A percentile compares a stretch with the other conserved stretches of the same genome.
Conservation (phyloP, 495 filamentous ascomycete genomes). For the Sordaria brevicollis region DNA sequence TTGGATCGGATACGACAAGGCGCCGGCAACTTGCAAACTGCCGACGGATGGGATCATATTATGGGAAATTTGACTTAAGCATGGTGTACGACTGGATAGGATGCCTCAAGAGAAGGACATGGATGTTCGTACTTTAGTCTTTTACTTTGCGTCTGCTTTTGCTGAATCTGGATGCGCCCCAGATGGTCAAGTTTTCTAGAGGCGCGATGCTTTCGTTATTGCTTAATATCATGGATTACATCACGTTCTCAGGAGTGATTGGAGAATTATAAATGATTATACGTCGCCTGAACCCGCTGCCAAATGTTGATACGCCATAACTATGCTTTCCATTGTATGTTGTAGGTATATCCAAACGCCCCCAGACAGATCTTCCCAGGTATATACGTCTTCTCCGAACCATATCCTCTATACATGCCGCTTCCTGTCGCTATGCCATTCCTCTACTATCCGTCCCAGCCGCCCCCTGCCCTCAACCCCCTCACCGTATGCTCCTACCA, state of each 20-base stretch:
- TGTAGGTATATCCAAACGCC: neutral
- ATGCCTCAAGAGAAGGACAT: neutral
- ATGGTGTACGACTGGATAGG: neutral
- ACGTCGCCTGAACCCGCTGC: neutral
- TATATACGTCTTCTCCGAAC: neutral
- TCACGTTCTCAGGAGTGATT: neutral
- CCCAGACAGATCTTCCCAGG: neutral
- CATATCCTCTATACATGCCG: neutral
- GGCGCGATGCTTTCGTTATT: neutral
- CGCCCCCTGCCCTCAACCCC: neutral
- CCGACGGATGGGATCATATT: neutral
- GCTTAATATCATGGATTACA: neutral
- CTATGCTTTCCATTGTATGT: neutral
- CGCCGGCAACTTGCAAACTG: neutral
- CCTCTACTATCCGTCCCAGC: neutral
- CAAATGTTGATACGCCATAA: neutral
- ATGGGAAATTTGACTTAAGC: neutral
- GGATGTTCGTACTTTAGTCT: neutral
- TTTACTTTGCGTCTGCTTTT: neutral
- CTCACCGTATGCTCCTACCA: constrained; percentile 34
- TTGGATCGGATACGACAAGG: neutral
- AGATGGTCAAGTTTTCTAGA: neutral
- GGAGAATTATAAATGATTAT: neutral
- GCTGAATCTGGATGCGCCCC: neutral
- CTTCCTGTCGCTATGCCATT: neutral